Percentiles rank a stretch among this genome's conserved stretches.
Evolutionary conservation across 176 grass and related monocot genomes (phyloP).

Genomic region (Carex pumila): DNA sequence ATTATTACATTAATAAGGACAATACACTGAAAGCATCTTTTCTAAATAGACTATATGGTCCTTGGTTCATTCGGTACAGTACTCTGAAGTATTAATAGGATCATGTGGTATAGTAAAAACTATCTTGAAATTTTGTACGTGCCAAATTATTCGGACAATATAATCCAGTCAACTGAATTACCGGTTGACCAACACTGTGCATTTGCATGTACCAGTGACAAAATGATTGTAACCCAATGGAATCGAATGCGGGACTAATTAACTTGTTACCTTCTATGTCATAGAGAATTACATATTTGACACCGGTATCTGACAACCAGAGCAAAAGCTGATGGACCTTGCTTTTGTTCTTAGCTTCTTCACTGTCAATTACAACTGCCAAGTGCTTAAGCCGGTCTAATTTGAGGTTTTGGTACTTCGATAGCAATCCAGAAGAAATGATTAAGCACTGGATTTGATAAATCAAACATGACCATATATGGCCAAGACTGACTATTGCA

Average conservation of each 20-base stretch:
- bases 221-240: conserved; percentile 4
- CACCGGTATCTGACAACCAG: conserved; percentile 47
- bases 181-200: not conserved
- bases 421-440: conserved; percentile 56
- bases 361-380: conserved; percentile 81
- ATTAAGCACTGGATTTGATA: conserved; percentile 45
- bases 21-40: conserved; percentile 3
- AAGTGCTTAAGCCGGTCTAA: conserved; percentile 43
- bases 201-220: conserved; percentile 15
- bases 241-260: conserved; percentile 8
- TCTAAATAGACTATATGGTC: not conserved
- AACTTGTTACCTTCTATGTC: conserved; percentile 62
- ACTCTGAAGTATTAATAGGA: not conserved
- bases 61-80: not conserved
- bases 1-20: conserved; percentile 10
- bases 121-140: not conserved
- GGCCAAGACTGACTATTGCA: conserved; percentile 34
- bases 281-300: conserved; percentile 74
- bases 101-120: not conserved
- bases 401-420: conserved; percentile 51
- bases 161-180: not conserved
- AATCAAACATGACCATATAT: conserved; percentile 45
- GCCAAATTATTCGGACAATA: not conserved
- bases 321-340: conserved; percentile 58
- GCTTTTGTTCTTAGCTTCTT: conserved; percentile 58